Base-by-base conservation (phyloP, 2,329 filamentous ascomycete species). In the Ceratocystis diversiconidia region DNA sequence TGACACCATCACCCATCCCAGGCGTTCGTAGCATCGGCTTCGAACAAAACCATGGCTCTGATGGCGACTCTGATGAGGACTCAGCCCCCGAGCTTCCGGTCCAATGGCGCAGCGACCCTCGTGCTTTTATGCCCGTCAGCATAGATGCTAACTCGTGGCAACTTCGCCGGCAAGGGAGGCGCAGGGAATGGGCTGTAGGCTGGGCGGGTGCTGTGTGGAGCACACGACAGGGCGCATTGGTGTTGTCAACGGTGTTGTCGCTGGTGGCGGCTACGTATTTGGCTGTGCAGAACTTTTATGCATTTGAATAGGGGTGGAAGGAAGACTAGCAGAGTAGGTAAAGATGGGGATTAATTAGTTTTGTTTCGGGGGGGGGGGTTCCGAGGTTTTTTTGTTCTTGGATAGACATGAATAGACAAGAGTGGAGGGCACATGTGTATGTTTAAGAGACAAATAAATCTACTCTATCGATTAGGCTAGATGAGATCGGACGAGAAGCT, bases 71-170 rank as follows among this genome's bases (percentile, higher is more conserved):
- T 22, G 22, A 57, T 2, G 52, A 22, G 1, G 22, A 55, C 5
- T 19, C 25, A 1, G 50, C 52, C 52, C 22, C 2, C 10, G 32
- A 5, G 70, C 48, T 72, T 36, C 69, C 72, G 48, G 72, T 12
- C 36, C 36, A 70, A 43, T 69, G 68, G 68, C 63, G 64, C 64
- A 64, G 68, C 28, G 79, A 82, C 66, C 79, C 79, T 2, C 74
- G 80, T 2, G 70, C 75, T 4, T 73, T 71, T 30, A 73, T 83
- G 41, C 82, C 81, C 1, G 75, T 80, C 12, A 76, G 80, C 59
- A 76, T 85, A 61, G 80, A 84, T 69, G 76, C 79, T 1, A 78
- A 82, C 68, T 78, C 81, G 1, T 84, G 82, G 80, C 76, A 78
- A 57, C 75, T 80, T 64, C 76, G 82, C 30, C 74, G 73, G 19